Evolutionary conservation across 768 basidiomycete genomes (phyloP).

Genomic region (Pluteus cervinus): DNA sequence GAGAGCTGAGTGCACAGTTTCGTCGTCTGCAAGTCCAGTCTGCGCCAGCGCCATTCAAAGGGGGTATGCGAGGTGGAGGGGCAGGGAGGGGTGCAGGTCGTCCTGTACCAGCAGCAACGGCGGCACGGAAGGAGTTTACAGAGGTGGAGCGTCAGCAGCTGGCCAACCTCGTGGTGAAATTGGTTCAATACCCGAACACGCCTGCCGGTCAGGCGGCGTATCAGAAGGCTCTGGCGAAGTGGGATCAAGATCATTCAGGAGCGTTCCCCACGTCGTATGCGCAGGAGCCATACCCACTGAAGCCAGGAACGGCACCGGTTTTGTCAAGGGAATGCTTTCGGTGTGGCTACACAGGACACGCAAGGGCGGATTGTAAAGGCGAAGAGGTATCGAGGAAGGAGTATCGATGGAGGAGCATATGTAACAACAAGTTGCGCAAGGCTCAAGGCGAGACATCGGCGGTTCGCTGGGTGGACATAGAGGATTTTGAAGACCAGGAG

Average conservation of each 20-base stretch:
- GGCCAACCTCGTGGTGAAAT: no score
- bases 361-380: slow-evolving; percentile 1
- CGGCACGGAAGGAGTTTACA: no score
- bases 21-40: no score
- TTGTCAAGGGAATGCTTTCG: slow-evolving; percentile 14
- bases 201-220: slow-evolving; percentile 11
- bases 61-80: no score
- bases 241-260: not conserved
- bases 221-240: slow-evolving; percentile 7
- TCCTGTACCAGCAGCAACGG: no score
- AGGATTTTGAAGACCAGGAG: slow-evolving; percentile 7
- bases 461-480: not conserved
- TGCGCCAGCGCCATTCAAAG: no score
- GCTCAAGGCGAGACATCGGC: not conserved
- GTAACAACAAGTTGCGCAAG: slow-evolving; percentile 3
- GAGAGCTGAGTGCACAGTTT: no score
- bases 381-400: slow-evolving; percentile 9
- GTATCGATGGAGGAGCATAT: slow-evolving; percentile 14
- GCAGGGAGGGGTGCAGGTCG: no score
- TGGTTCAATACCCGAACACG: slow-evolving; percentile 14
- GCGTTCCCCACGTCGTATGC: slow-evolving; percentile 6
- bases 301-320: slow-evolving; percentile 14
- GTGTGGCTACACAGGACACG: slow-evolving; percentile 14
- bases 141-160: no score
- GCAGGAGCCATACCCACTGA: slow-evolving; percentile 15